These are phyloP conservation scores for Astrephomene gubernaculifera DNA, from an alignment of 139 green algal genomes.

Conservation along the genomic window DNA sequence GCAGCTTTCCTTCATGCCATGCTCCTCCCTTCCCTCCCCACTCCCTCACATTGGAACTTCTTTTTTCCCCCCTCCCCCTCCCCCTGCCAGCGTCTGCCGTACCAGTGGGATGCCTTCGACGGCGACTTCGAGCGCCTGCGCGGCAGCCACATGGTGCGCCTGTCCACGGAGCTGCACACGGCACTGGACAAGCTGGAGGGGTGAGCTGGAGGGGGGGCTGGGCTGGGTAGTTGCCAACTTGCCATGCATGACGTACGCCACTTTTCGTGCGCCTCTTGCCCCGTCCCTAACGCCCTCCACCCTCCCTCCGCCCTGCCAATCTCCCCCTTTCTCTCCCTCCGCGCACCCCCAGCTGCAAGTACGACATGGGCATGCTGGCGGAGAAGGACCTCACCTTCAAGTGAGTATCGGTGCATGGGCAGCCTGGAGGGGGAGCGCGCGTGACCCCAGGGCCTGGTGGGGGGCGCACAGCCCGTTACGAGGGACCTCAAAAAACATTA, in stretches of 20 bases:
- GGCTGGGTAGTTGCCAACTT: no score
- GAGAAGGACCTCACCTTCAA: conserved; percentile 32
- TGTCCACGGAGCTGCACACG: conserved; percentile 18
- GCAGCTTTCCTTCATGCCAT: no score
- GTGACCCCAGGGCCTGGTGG: no score
- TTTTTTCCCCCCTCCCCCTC: background rate
- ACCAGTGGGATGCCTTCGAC: conserved; percentile 34
- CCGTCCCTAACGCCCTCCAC: background rate
- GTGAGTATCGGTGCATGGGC: no score
- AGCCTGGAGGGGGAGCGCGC: no score
- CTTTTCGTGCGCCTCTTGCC: no score
- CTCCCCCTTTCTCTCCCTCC: background rate
- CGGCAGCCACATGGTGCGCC: conserved; percentile 7
- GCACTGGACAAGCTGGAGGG: conserved; percentile 28
- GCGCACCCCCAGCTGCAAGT: conserved; percentile 50
- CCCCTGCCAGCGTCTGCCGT: conserved; percentile 7
- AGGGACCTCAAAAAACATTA: no score
- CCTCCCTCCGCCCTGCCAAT: background rate
- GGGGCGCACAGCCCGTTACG: no score
- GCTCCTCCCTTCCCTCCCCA: no score
- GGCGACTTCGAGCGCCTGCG: conserved; percentile 29
- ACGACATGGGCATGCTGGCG: conserved; percentile 38
- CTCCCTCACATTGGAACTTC: no score
- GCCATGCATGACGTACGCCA: background rate
- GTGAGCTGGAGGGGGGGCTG: background rate